These are phyloP conservation scores for Teratosphaeria nubilosa DNA, from an alignment of 2,329 filamentous ascomycete genomes.

Conservation along the genomic window DNA sequence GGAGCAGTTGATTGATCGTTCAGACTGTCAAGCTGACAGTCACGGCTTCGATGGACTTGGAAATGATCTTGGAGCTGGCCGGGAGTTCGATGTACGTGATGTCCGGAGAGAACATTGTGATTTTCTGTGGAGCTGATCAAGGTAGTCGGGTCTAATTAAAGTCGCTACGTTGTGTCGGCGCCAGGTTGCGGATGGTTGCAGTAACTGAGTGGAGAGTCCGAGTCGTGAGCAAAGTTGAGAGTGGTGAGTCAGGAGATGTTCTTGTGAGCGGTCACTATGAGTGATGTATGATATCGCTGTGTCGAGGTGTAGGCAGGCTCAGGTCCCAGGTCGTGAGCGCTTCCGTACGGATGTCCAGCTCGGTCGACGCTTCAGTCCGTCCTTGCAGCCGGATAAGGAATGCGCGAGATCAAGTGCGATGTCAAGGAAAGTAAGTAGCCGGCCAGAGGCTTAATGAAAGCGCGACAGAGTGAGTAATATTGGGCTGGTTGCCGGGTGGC, in stretches of 20 bases:
- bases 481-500: background rate
- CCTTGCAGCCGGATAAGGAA: slow-evolving; percentile 8
- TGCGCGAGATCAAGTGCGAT: background rate
- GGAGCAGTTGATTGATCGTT: background rate
- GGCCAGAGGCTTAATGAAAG: background rate
- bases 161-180: slow-evolving; percentile 12
- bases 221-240: background rate
- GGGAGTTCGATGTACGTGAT: slow-evolving; percentile 10
- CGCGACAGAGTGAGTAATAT: background rate
- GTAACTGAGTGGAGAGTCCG: slow-evolving; percentile 14
- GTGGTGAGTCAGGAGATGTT: slow-evolving; percentile 4
- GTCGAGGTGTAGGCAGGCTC: background rate
- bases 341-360: background rate
- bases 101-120: slow-evolving; percentile 14
- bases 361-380: slow-evolving; percentile 5
- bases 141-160: slow-evolving; percentile 15
- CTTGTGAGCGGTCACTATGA: slow-evolving; percentile 1
- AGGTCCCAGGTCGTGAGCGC: background rate
- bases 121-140: slow-evolving; percentile 5
- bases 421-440: background rate
- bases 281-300: background rate
- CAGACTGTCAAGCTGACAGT: slow-evolving; percentile 10
- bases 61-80: slow-evolving; percentile 15
- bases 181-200: slow-evolving; percentile 7
- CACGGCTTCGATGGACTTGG: slow-evolving; percentile 18